These are phyloP conservation scores for Clarireedia hainanense DNA, from an alignment of 2,329 filamentous ascomycete species.

Conservation along the genomic window DNA sequence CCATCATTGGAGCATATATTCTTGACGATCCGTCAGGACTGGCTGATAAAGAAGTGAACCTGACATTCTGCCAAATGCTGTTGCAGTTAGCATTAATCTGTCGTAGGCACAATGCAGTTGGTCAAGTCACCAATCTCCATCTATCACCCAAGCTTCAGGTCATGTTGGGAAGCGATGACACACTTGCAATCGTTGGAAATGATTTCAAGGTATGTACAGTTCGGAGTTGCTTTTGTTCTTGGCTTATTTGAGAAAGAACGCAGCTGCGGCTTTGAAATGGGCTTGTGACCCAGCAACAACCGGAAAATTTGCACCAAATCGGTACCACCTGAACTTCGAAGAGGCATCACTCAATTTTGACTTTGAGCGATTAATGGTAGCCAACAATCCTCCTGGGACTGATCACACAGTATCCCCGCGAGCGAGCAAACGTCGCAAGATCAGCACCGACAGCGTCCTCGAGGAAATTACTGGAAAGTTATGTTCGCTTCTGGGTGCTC, in stretches of 20 bases:
- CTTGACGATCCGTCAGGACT: constrained; percentile 15
- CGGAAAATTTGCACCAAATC: not conserved
- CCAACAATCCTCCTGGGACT: not conserved
- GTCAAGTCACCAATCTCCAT: constrained; percentile 15
- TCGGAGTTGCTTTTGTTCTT: not conserved
- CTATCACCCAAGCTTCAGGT: constrained; percentile 20
- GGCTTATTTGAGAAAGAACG: constrained; percentile 17
- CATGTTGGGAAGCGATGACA: constrained; percentile 9
- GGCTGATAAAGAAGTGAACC: constrained; percentile 10
- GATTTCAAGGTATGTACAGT: constrained; percentile 23
- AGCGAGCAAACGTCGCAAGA: constrained; percentile 26
- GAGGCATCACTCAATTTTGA: constrained; percentile 19
- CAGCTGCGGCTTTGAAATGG: constrained; percentile 14
- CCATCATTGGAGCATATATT: constrained; percentile 22
- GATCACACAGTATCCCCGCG: constrained; percentile 4
- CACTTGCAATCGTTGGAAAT: constrained; percentile 9
- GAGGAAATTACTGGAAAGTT: constrained; percentile 29
- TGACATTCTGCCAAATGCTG: constrained; percentile 17
- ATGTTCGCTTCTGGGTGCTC: constrained; percentile 30
- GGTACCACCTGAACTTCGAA: constrained; percentile 15
- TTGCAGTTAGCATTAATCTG: constrained; percentile 22
- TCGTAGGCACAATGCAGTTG: constrained; percentile 18
- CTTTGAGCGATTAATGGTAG: constrained; percentile 18
- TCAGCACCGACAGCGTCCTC: constrained; percentile 25
- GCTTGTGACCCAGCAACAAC: constrained; percentile 12